A percentile compares a stretch with the other conserved stretches of the same genome.
These are phyloP conservation scores for Priceomyces haplophilus DNA, from an alignment of 805 yeast species.

Conservation along the genomic window DNA sequence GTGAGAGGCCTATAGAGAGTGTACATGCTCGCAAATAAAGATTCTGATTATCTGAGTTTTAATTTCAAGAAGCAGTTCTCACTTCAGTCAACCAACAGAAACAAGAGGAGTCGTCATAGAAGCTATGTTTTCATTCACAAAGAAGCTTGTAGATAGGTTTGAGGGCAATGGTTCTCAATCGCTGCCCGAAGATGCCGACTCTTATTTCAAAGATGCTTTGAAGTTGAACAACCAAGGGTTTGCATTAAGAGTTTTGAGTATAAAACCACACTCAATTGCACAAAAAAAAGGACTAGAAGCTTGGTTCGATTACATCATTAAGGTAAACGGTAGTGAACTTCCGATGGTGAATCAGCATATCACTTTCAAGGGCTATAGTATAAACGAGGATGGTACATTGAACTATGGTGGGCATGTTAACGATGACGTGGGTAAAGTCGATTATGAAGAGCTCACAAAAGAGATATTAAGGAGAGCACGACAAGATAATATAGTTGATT, in stretches of 20 bases:
- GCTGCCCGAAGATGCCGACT: conserved; percentile 18
- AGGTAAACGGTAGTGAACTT: conserved; percentile 67
- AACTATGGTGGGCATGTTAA: conserved; percentile 31
- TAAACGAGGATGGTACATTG: conserved; percentile 41
- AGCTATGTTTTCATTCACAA: conserved; percentile 46
- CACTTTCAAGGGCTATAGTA: conserved; percentile 26
- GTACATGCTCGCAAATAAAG: too few relatives aligned
- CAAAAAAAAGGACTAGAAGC: conserved; percentile 54
- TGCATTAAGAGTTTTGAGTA: conserved; percentile 37
- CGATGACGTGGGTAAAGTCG: conserved; percentile 35
- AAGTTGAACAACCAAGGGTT: conserved; percentile 38
- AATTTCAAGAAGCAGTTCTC: too few relatives aligned
- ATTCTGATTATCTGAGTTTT: too few relatives aligned
- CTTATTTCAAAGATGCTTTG: conserved; percentile 34
- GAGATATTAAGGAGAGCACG: conserved; percentile 37
- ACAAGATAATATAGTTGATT: conserved; percentile 38
- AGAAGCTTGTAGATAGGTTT: conserved; percentile 38
- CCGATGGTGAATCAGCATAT: conserved; percentile 37
- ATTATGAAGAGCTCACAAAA: conserved; percentile 41
- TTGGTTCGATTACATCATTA: conserved; percentile 85
- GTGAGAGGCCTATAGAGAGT: too few relatives aligned
- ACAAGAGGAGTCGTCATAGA: too few relatives aligned
- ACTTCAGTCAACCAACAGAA: too few relatives aligned
- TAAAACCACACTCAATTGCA: conserved; percentile 36
- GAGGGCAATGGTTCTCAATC: conserved; percentile 22